Evolutionary conservation across 306 rosid species (phyloP), one percentile per base, ranked within the genome.

Genomic region (Purshia tridentata): DNA sequence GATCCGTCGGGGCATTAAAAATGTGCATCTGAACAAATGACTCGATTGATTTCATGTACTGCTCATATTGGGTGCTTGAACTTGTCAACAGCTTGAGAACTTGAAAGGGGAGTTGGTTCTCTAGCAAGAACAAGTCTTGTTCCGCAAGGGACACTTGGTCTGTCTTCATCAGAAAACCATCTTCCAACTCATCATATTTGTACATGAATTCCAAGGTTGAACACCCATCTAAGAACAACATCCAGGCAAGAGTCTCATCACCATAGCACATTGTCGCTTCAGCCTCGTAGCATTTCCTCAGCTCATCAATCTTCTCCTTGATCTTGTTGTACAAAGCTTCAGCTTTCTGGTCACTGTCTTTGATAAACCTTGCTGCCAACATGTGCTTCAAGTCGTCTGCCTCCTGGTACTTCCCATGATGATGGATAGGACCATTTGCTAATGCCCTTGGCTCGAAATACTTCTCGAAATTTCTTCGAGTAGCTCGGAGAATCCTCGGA

Each of bases 41-140:
- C 0, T 4, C 14, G 6, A 79, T 57, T 1, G 57, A 9, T 0
- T 6, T 1, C 51, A 18, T 20, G 40, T 44, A 29, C 0, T 8
- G 4, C 8, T 11, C 3, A 1, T 8, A 0, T 4, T 14, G 6
- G 1, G 0, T 0, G 45, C 48, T 46, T 8, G 0, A 7, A 8
- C 4, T 13, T 51, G 18, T 71, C 50, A 62, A 53, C 48, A 64
- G 18, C 6, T n/a, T 15, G 46, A 79, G 78, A 4, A 67, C 60
- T 39, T 19, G 4, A 16, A 16, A 79, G 6, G 83, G 79, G 44
- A 79, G 63, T 53, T 73, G 79, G 37, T 79, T 79, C 65, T 79
- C 83, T 39, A 79, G 71, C 75, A 79, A 67, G 53, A 79, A 68
- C 65, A 67, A 37, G 54, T 79, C 82, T 6, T 49, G 65, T 3